phyloP scores from a whole-genome alignment of 106 monocot genomes.

The Apostasia shenzhenica region DNA sequence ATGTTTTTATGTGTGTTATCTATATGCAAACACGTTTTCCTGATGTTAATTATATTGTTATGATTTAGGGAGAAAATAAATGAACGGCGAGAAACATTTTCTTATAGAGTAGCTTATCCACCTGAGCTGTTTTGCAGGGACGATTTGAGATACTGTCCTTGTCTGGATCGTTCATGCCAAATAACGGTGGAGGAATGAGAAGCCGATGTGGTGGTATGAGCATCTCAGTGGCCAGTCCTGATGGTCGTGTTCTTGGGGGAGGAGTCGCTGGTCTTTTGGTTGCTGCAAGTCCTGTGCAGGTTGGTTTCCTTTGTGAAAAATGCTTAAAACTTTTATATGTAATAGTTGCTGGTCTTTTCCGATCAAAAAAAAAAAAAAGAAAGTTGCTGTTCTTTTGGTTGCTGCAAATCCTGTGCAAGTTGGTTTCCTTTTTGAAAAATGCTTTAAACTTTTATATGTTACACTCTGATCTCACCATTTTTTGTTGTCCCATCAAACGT shows the following conservation, averaged over 20 bases:
- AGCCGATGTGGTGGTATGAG: conserved; percentile 68
- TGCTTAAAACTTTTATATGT: too few species aligned
- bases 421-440: neutral
- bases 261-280: conserved; percentile 62
- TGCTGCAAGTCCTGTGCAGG: conserved; percentile 80
- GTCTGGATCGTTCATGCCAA: conserved; percentile 74
- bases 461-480: too few species aligned
- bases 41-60: too few species aligned
- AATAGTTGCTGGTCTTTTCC: too few species aligned
- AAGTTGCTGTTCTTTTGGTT: conserved; percentile 53
- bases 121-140: conserved; percentile 11
- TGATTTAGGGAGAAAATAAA: too few species aligned
- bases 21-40: too few species aligned
- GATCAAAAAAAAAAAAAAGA: too few species aligned
- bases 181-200: conserved; percentile 46
- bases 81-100: too few species aligned
- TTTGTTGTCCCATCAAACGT: too few species aligned
- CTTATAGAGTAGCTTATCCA: neutral
- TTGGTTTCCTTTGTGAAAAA: conserved; percentile 3
- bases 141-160: conserved; percentile 43
- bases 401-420: conserved; percentile 84
- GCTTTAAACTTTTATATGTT: too few species aligned
- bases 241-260: conserved; percentile 68
- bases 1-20: too few species aligned
- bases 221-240: conserved; percentile 61